These are phyloP conservation scores for Hymenoscyphus linearis DNA, from an alignment of 2,329 filamentous ascomycete species.

Conservation along the genomic window DNA sequence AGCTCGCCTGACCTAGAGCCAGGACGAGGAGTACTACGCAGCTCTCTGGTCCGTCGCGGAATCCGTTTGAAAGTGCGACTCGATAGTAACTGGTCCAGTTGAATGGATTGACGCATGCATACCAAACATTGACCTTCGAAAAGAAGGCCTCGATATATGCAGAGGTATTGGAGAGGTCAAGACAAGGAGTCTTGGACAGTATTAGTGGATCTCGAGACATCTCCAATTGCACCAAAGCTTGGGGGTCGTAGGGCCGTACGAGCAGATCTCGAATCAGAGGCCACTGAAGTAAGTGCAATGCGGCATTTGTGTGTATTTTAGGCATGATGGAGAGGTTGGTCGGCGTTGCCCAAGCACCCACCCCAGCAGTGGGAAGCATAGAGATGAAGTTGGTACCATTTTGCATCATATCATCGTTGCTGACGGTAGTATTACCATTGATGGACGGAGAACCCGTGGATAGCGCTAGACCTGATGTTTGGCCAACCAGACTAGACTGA, in stretches of 20 bases:
- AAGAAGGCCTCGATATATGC: slow-evolving; percentile 77
- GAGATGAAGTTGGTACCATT: slow-evolving; percentile 44
- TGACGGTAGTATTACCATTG: slow-evolving; percentile 57
- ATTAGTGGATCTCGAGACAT: slow-evolving; percentile 73
- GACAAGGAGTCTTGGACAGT: slow-evolving; percentile 56
- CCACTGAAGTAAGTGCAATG: slow-evolving; percentile 73
- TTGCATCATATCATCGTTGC: slow-evolving; percentile 48
- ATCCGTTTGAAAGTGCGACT: slow-evolving; percentile 68
- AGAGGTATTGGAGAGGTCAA: slow-evolving; percentile 69
- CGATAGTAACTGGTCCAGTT: slow-evolving; percentile 74
- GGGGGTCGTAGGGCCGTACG: slow-evolving; percentile 70
- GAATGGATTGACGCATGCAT: slow-evolving; percentile 78
- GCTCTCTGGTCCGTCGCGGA: slow-evolving; percentile 73
- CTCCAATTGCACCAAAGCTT: slow-evolving; percentile 75
- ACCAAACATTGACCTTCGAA: slow-evolving; percentile 77
- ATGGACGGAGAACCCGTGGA: slow-evolving; percentile 59
- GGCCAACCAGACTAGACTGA: slow-evolving; percentile 59
- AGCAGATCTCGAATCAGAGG: slow-evolving; percentile 75
- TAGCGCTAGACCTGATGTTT: slow-evolving; percentile 47
- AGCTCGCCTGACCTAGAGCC: slow-evolving; percentile 70
- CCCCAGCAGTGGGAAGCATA: slow-evolving; percentile 55
- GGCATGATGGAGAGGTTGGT: slow-evolving; percentile 81
- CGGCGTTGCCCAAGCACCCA: slow-evolving; percentile 65
- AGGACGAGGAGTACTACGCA: slow-evolving; percentile 77
- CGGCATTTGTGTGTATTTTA: slow-evolving; percentile 76